Evolutionary conservation across 1,139 yeast genomes (phyloP).

Genomic region (Sugiyamaella grinbergsii): DNA sequence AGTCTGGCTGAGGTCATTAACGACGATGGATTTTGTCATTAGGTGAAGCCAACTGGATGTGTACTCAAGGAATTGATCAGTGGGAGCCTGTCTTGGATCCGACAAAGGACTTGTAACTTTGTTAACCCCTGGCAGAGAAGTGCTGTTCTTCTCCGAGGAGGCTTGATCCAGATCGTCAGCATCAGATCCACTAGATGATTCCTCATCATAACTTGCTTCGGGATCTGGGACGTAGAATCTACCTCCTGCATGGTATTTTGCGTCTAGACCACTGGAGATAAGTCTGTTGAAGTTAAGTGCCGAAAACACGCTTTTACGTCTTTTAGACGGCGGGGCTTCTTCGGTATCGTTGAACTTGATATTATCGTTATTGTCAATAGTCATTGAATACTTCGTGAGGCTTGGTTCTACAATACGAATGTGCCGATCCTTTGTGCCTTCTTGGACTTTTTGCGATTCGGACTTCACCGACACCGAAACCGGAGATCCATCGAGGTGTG

Average conservation of each 20-base stretch:
- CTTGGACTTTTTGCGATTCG: neutral
- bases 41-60: conserved; percentile 27
- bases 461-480: neutral
- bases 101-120: neutral
- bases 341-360: neutral
- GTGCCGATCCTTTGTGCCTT: neutral
- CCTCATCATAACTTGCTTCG: conserved; percentile 30
- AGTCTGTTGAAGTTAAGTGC: conserved; percentile 80
- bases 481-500: neutral
- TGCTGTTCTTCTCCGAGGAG: neutral
- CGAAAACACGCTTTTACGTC: conserved; percentile 65
- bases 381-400: conserved; percentile 12
- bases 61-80: conserved; percentile 15
- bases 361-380: conserved; percentile 7
- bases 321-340: conserved; percentile 7
- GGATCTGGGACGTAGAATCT: conserved; percentile 63
- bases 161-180: neutral
- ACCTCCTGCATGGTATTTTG: conserved; percentile 84
- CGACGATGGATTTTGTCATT: conserved; percentile 19
- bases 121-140: neutral
- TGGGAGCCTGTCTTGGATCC: conserved; percentile 3
- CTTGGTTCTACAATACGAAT: neutral
- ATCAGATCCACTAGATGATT: conserved; percentile 22
- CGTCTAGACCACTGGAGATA: conserved; percentile 72
- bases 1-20: conserved; percentile 5